A percentile compares a stretch with the other conserved stretches of the same genome.
Evolutionary conservation across 768 basidiomycete genomes (phyloP).

Genomic region (Jaapia argillacea): DNA sequence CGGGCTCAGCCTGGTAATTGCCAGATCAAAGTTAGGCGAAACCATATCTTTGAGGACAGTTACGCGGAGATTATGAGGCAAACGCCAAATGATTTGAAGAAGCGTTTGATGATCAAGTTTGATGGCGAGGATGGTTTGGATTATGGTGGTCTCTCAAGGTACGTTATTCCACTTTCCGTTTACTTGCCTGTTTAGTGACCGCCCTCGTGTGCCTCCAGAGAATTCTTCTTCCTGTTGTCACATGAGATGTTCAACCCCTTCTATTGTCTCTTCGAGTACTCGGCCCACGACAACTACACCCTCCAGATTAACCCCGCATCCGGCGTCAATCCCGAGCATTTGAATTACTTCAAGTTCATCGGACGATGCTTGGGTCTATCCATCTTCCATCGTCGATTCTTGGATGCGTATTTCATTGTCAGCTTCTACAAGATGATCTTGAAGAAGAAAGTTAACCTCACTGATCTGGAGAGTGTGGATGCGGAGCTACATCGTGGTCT

Average conservation of each 20-base stretch:
- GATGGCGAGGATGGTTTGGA: slow-evolving; percentile 98
- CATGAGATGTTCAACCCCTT: slow-evolving; percentile 99
- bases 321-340: slow-evolving; percentile 95
- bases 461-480: slow-evolving; percentile 95
- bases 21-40: slow-evolving; percentile 96
- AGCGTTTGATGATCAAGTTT: slow-evolving; percentile 99
- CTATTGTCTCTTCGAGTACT: slow-evolving; percentile 99
- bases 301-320: slow-evolving; percentile 99
- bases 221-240: slow-evolving; percentile 99
- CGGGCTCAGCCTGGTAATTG: slow-evolving; percentile 98
- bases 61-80: slow-evolving; percentile 99
- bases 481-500: slow-evolving; percentile 89
- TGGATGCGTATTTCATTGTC: slow-evolving; percentile 99
- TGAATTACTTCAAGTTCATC: slow-evolving; percentile 99
- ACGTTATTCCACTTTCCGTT: slow-evolving; percentile 13
- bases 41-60: slow-evolving; percentile 98
- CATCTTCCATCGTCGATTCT: slow-evolving; percentile 98
- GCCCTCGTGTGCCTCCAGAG: slow-evolving; percentile 38
- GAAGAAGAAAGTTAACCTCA: slow-evolving; percentile 91
- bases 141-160: slow-evolving; percentile 97
- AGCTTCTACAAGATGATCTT: slow-evolving; percentile 99
- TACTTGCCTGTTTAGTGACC: not conserved
- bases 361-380: slow-evolving; percentile 91
- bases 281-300: slow-evolving; percentile 99
- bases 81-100: slow-evolving; percentile 97